These are phyloP conservation scores for Selenicereus undatus DNA, from an alignment of 148 eudicot genomes.

Conservation along the genomic window DNA sequence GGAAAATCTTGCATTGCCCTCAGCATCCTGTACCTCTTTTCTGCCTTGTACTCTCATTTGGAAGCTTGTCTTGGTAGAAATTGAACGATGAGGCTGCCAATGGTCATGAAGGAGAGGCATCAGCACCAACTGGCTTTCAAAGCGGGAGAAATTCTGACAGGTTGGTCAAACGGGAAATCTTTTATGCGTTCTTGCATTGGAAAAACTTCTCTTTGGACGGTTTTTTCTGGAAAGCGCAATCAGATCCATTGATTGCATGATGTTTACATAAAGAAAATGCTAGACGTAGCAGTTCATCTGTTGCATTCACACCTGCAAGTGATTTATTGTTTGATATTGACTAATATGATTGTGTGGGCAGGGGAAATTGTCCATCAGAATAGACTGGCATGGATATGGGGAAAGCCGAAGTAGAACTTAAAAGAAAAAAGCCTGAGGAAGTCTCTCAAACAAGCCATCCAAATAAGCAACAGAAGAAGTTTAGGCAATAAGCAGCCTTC, in stretches of 20 bases:
- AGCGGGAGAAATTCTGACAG: constrained; percentile 37
- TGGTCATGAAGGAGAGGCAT: constrained; percentile 37
- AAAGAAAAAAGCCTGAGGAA: constrained; percentile 49
- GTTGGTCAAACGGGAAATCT: constrained; percentile 15
- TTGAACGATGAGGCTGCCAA: constrained; percentile 43
- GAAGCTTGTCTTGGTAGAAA: constrained; percentile 57
- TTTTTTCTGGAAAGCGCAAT: not conserved
- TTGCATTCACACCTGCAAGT: not conserved
- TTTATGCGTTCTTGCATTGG: not conserved
- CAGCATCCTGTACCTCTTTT: constrained; percentile 9
- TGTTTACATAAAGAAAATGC: not conserved
- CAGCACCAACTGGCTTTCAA: constrained; percentile 40
- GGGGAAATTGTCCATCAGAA: constrained; percentile 34
- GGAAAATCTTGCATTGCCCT: constrained; percentile 5
- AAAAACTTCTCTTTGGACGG: not conserved
- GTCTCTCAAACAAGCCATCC: constrained; percentile 28
- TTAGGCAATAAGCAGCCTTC: constrained; percentile 34
- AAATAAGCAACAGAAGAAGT: constrained; percentile 39
- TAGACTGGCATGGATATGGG: constrained; percentile 19
- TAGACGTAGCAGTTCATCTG: not conserved
- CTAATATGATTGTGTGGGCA: constrained; percentile 20
- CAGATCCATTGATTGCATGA: not conserved
- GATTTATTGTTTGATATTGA: not conserved
- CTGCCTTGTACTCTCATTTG: constrained; percentile 28
- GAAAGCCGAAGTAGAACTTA: constrained; percentile 35